These are phyloP conservation scores for Candida glaebosa DNA, from an alignment of 805 yeast species.

Conservation along the genomic window DNA sequence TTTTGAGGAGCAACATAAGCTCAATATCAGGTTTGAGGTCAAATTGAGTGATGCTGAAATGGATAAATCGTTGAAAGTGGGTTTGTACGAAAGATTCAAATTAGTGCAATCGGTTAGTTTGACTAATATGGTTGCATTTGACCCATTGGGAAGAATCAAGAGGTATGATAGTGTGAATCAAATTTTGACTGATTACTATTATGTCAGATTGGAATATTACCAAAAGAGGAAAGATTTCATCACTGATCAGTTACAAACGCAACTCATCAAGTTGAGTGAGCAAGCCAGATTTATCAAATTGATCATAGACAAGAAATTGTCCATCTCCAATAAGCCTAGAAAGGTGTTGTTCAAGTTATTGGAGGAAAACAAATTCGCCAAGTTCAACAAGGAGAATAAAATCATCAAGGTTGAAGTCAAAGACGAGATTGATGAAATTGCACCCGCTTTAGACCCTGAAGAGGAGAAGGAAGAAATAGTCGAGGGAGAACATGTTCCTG, in stretches of 20 bases:
- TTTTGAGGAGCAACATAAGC: constrained; percentile 90
- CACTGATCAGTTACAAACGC: constrained; percentile 65
- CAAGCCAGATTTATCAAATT: constrained; percentile 91
- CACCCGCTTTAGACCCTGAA: constrained; percentile 19
- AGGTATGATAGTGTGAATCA: constrained; percentile 74
- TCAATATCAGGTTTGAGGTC: constrained; percentile 74
- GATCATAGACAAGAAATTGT: constrained; percentile 73
- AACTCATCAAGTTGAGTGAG: constrained; percentile 66
- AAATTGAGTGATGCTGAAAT: constrained; percentile 76
- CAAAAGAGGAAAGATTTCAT: constrained; percentile 85
- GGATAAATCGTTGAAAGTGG: constrained; percentile 70
- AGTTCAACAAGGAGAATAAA: constrained; percentile 66
- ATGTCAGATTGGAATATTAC: constrained; percentile 82
- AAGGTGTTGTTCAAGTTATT: constrained; percentile 61
- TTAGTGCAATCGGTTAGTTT: constrained; percentile 64
- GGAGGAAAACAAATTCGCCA: constrained; percentile 64
- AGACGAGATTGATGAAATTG: constrained; percentile 38
- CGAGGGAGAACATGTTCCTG: constrained; percentile 47
- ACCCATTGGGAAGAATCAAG: constrained; percentile 81
- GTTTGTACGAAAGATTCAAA: constrained; percentile 82
- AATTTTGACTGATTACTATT: constrained; percentile 80
- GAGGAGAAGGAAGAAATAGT: constrained; percentile 39
- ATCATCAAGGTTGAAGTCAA: constrained; percentile 48
- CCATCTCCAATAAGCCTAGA: constrained; percentile 73
- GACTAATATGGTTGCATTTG: constrained; percentile 94